Base-by-base conservation (phyloP, 371 early-diverging fungal species). In the Saksenaea oblongispora region DNA sequence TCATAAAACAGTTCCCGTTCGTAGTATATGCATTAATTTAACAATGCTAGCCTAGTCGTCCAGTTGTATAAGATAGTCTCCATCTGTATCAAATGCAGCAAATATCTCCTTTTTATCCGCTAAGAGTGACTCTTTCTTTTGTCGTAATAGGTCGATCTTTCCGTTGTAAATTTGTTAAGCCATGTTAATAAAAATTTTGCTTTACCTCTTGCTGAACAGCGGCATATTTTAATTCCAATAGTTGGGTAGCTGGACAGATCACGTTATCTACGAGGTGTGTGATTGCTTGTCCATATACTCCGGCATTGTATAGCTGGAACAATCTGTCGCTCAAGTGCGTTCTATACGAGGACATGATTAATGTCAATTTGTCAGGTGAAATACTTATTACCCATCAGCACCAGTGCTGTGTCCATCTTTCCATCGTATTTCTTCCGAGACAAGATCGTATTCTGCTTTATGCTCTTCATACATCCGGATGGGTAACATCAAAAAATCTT, bases 281-380 rank as follows among this genome's bases (percentile, higher is more conserved):
- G 8, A 84, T 65, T 11, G 84, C 76, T 17, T 84, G 82, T 2
- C 84, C 84, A 73, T 87, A 88, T 1, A 85, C 75, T 2, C 84
- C 79, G 7, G 86, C 76, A 59, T 88, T 85, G 22, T 86, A 80
- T 18, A 84, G 66, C 37, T 79, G 57, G 0, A 82, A 79, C 74
- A 87, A 73, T 10, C 64, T 59, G 22, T 78, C 69, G 0, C 77
- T 65, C 28, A 73, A 56, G 2, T 11, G 73, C 5, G 42, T 13
- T 17, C 42, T 41, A 7, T 3, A 41, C 18, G 14, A 5, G 5
- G 14, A n/a, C 17, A 41, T n/a, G 42, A 2, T 41, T 9, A 17
- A 41, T 41, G 7, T 7, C 8, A 41, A 41, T 37, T 37, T 1
- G 15, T 2, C 1, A 1, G 15, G 10, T 37, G 37, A 1, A 15